These are phyloP conservation scores for Euphorbia tirucalli DNA, from an alignment of 345 rosid species.

Conservation along the genomic window DNA sequence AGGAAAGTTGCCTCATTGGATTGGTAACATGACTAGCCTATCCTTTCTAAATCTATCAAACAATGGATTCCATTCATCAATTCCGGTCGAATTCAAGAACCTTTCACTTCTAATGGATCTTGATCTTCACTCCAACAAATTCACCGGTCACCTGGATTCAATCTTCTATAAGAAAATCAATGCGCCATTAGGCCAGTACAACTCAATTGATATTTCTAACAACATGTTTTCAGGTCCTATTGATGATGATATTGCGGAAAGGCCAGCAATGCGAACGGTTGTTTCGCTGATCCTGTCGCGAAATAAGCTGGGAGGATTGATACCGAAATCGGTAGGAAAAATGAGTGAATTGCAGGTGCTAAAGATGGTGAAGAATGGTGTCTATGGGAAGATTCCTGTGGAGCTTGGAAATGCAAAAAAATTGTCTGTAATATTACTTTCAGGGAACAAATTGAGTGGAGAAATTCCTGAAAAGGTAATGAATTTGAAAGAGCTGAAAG, in stretches of 20 bases:
- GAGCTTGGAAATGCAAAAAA: conserved; percentile 41
- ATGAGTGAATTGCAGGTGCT: conserved; percentile 33
- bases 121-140: conserved; percentile 62
- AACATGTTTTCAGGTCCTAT: conserved; percentile 46
- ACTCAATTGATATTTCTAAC: conserved; percentile 46
- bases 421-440: conserved; percentile 41
- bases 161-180: conserved; percentile 39
- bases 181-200: conserved; percentile 48
- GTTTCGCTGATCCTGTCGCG: conserved; percentile 40
- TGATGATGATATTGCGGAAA: conserved; percentile 32
- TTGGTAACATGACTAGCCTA: conserved; percentile 52
- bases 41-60: conserved; percentile 53
- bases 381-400: conserved; percentile 43
- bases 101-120: conserved; percentile 56
- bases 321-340: conserved; percentile 44
- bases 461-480: conserved; percentile 38
- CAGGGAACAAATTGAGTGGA: conserved; percentile 44
- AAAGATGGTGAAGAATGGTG: conserved; percentile 32
- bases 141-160: conserved; percentile 31
- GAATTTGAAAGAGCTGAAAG: conserved; percentile 36
- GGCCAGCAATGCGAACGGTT: conserved; percentile 39
- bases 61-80: conserved; percentile 42
- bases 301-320: conserved; percentile 41
- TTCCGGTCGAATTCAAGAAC: conserved; percentile 49
- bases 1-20: conserved; percentile 47